phyloP scores from a whole-genome alignment of 2,329 filamentous ascomycete genomes.

The Venturia pyrina region DNA sequence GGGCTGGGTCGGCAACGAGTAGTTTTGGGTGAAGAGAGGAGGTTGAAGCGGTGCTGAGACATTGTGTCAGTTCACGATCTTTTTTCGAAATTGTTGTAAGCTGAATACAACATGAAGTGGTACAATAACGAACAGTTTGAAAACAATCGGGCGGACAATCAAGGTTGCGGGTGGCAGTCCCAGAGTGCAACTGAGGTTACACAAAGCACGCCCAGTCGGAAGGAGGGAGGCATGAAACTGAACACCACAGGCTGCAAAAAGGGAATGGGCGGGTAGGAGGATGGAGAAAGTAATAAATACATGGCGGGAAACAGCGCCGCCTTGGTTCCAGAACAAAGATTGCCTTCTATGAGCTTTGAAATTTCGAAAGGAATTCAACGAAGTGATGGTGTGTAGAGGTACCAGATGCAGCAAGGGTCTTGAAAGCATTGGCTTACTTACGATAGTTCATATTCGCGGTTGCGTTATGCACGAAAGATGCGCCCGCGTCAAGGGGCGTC shows the following conservation, averaged over 20 bases:
- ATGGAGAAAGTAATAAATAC: slow-evolving; percentile 9
- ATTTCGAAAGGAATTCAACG: slow-evolving; percentile 19
- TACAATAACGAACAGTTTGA: slow-evolving; percentile 9
- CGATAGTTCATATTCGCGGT: slow-evolving; percentile 27
- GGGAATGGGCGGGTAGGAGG: neutral
- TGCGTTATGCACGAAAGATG: slow-evolving; percentile 10
- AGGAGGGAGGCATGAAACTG: slow-evolving; percentile 9
- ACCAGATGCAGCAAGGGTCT: slow-evolving; percentile 17
- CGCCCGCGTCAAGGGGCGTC: slow-evolving; percentile 11
- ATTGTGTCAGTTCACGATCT: slow-evolving; percentile 7
- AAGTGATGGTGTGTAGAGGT: slow-evolving; percentile 6
- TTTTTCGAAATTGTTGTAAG: slow-evolving; percentile 1
- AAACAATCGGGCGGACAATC: neutral
- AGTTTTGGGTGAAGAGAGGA: slow-evolving; percentile 21
- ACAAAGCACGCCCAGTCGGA: slow-evolving; percentile 5
- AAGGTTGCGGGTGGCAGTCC: slow-evolving; percentile 4
- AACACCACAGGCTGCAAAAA: slow-evolving; percentile 1
- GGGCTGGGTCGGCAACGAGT: slow-evolving; percentile 33
- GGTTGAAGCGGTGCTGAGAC: slow-evolving; percentile 6
- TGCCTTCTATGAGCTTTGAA: slow-evolving; percentile 17
- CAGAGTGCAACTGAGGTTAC: slow-evolving; percentile 8
- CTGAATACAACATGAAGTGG: slow-evolving; percentile 4
- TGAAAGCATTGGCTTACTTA: slow-evolving; percentile 26
- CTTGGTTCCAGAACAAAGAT: slow-evolving; percentile 13
- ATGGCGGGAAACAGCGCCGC: neutral